Evolutionary conservation across 371 early-diverging fungal genomes (phyloP).

Genomic region (Mucor sp.): DNA sequence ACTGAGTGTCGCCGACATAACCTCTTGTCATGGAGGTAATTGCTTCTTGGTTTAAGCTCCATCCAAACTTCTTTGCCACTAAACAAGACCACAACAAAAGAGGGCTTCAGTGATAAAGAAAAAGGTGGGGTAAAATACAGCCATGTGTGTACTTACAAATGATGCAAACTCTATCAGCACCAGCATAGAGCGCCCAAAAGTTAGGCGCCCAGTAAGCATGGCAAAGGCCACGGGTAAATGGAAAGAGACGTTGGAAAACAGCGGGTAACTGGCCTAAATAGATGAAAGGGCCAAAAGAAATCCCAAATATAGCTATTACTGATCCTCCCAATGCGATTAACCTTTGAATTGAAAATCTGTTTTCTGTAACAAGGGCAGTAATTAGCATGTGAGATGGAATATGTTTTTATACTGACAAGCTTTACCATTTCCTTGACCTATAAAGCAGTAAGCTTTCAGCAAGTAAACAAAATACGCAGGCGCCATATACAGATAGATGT

Average conservation of each 20-base stretch:
- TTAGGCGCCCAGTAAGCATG: conserved; percentile 99
- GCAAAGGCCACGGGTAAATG: conserved; percentile 94
- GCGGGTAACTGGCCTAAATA: conserved; percentile 70
- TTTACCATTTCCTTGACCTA: not conserved
- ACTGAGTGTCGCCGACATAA: conserved; percentile 86
- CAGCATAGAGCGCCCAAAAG: conserved; percentile 94
- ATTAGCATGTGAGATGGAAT: not conserved
- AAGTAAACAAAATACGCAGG: conserved; percentile 94
- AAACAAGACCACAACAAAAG: not conserved
- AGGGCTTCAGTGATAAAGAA: too few species aligned
- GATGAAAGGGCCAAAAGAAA: conserved; percentile 86
- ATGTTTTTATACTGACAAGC: too few species aligned
- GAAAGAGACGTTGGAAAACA: conserved; percentile 88
- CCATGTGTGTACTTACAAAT: conserved; percentile 25
- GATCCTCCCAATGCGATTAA: conserved; percentile 66
- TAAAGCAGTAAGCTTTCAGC: conserved; percentile 82
- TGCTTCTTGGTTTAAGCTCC: conserved; percentile 48
- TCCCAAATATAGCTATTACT: conserved; percentile 69
- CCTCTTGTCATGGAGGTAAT: conserved; percentile 85
- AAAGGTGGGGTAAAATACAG: not conserved
- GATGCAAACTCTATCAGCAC: conserved; percentile 77
- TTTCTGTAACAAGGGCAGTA: conserved; percentile 4
- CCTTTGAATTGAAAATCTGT: conserved; percentile 39
- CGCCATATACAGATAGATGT: conserved; percentile 94
- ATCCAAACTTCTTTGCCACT: conserved; percentile 47